These are phyloP conservation scores for Aureobasidium sp. DNA, from an alignment of 2,329 filamentous ascomycete genomes.

Conservation along the genomic window DNA sequence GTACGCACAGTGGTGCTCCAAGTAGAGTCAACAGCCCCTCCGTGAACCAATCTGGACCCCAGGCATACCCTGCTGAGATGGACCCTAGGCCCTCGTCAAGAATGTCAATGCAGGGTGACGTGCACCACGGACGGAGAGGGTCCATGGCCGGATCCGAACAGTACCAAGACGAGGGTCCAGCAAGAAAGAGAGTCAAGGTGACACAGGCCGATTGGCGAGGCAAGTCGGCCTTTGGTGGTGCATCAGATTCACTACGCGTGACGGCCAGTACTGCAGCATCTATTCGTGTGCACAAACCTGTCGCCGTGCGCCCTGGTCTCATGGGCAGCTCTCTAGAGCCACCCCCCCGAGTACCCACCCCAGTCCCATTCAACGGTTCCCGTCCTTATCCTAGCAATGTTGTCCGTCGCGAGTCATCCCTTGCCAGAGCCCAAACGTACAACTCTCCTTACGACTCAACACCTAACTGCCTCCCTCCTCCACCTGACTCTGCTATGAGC, in stretches of 20 bases:
- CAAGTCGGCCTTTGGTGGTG: slow-evolving; percentile 63
- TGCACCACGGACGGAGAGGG: slow-evolving; percentile 6
- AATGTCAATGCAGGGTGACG: slow-evolving; percentile 32
- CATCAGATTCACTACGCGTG: slow-evolving; percentile 68
- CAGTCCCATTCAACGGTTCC: slow-evolving; percentile 50
- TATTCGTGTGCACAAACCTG: slow-evolving; percentile 73
- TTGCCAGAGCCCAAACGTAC: slow-evolving; percentile 18
- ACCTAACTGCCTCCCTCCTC: not conserved
- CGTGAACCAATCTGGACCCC: slow-evolving; percentile 5
- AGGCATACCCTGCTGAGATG: slow-evolving; percentile 22
- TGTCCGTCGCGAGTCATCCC: slow-evolving; percentile 19
- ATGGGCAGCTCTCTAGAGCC: slow-evolving; percentile 57
- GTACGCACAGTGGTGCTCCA: slow-evolving; percentile 1
- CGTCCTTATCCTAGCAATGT: slow-evolving; percentile 11
- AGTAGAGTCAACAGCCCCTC: slow-evolving; percentile 16
- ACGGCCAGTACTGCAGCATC: slow-evolving; percentile 85
- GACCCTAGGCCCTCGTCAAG: slow-evolving; percentile 25
- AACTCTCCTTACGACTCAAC: slow-evolving; percentile 23
- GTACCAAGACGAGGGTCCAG: slow-evolving; percentile 45
- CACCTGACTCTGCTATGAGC: slow-evolving; percentile 38
- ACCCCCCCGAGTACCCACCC: slow-evolving; percentile 69
- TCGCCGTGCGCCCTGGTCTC: slow-evolving; percentile 46
- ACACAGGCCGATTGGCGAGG: slow-evolving; percentile 67
- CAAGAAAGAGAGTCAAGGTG: slow-evolving; percentile 73
- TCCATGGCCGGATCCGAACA: slow-evolving; percentile 18